phyloP scores from a whole-genome alignment of 495 filamentous ascomycete genomes.

The Echria macrotheca region DNA sequence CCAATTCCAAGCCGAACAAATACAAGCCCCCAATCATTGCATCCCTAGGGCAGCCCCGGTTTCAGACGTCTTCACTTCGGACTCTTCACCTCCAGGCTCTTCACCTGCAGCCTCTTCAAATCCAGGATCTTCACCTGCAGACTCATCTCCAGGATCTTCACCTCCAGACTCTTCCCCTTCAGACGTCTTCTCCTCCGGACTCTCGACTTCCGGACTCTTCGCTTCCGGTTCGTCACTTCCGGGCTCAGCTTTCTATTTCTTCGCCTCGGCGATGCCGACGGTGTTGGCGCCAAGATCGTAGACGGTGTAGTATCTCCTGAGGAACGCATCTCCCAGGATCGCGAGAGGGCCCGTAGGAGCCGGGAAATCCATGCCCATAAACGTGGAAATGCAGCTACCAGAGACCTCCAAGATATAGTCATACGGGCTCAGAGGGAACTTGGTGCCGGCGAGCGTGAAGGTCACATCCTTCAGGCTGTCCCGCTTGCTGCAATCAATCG shows the following conservation, averaged over 20 bases:
- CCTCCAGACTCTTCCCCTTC: too few species aligned
- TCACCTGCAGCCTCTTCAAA: too few species aligned
- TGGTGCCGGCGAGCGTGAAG: constrained; percentile 79
- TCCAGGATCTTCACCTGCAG: too few species aligned
- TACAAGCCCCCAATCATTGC: constrained; percentile 7
- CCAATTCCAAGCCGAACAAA: constrained; percentile 10
- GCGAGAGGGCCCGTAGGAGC: constrained; percentile 86
- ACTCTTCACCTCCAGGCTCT: too few species aligned
- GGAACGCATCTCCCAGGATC: constrained; percentile 96
- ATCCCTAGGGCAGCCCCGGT: not conserved
- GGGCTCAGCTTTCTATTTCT: too few species aligned
- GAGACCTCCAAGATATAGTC: constrained; percentile 97
- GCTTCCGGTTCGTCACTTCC: too few species aligned
- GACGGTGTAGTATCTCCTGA: constrained; percentile 94
- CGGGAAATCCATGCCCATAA: constrained; percentile 98
- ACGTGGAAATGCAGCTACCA: constrained; percentile 91
- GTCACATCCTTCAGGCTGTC: constrained; percentile 78
- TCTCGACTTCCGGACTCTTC: too few species aligned
- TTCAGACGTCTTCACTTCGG: too few species aligned
- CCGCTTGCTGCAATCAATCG: constrained; percentile 80
- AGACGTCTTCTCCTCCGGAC: too few species aligned
- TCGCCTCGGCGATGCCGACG: constrained; percentile 83
- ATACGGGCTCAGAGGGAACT: constrained; percentile 82
- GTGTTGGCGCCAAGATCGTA: constrained; percentile 83
- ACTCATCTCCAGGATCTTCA: too few species aligned